Evolutionary conservation across 148 eudicot species (phyloP).

Genomic region (Rhododendron griersonianum): DNA sequence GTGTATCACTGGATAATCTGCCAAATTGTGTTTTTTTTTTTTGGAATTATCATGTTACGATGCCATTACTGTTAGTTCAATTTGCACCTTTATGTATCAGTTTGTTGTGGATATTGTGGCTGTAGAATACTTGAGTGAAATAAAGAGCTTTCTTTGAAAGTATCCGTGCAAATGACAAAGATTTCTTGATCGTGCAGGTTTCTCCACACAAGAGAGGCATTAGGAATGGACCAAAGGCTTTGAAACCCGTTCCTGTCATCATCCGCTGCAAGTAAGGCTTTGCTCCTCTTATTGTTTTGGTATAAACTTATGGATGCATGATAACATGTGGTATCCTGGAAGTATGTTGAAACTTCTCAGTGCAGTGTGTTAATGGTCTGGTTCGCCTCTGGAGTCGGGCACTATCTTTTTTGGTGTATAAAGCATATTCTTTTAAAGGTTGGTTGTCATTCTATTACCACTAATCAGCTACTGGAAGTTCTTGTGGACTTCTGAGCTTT

Average conservation of each 20-base stretch:
- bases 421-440: background rate
- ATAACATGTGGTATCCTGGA: background rate
- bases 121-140: background rate
- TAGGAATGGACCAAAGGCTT: conserved; percentile 88
- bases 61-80: background rate
- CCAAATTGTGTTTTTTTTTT: background rate
- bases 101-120: background rate
- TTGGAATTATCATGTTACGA: background rate
- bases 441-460: background rate
- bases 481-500: background rate
- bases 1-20: background rate
- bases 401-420: background rate
- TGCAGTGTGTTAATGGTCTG: background rate
- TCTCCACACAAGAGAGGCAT: conserved; percentile 72
- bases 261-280: conserved; percentile 80
- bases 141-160: background rate
- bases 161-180: background rate
- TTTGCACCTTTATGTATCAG: background rate
- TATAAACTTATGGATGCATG: background rate
- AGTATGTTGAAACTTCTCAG: background rate
- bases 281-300: background rate
- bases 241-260: conserved; percentile 86
- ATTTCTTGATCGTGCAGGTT: conserved; percentile 37
- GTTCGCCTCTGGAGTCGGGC: background rate
- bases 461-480: background rate